Conservation (phyloP, 306 rosid genomes). For the Luffa acutangula region DNA sequence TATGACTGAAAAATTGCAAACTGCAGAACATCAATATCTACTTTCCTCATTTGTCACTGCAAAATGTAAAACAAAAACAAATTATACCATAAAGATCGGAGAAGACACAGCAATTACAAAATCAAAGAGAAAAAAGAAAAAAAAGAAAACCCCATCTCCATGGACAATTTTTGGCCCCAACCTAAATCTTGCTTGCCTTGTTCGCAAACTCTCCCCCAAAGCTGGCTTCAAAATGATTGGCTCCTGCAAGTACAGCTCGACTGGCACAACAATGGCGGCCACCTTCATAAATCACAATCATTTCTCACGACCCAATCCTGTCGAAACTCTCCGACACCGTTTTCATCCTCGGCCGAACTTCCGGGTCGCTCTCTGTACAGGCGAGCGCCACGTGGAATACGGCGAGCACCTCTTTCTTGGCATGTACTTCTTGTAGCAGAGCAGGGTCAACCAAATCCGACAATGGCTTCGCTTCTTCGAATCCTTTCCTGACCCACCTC, state of each 20-base stretch:
- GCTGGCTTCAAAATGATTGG: not conserved
- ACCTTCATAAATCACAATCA: not conserved
- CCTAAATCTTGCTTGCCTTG: not conserved
- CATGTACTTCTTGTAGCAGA: constrained; percentile 78
- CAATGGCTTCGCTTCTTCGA: constrained; percentile 76
- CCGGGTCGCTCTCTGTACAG: constrained; percentile 86
- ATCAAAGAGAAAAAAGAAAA: not conserved
- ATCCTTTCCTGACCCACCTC: constrained; percentile 88
- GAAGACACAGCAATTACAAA: not conserved
- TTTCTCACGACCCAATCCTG: constrained; percentile 32
- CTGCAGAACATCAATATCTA: not conserved
- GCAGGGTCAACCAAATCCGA: constrained; percentile 87
- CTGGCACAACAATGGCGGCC: not conserved
- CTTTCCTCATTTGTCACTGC: not conserved
- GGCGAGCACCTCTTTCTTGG: constrained; percentile 84
- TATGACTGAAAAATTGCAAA: not conserved
- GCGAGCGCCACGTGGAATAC: constrained; percentile 78
- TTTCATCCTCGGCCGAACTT: constrained; percentile 83
- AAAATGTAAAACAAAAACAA: not conserved
- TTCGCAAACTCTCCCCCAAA: not conserved
- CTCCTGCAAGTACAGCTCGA: not conserved
- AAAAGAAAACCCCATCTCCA: not conserved
- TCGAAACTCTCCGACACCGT: constrained; percentile 82
- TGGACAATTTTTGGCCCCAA: not conserved
- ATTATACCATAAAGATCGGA: not conserved